Conservation (phyloP, 306 rosid genomes). For the Cicer chorassanicum region DNA sequence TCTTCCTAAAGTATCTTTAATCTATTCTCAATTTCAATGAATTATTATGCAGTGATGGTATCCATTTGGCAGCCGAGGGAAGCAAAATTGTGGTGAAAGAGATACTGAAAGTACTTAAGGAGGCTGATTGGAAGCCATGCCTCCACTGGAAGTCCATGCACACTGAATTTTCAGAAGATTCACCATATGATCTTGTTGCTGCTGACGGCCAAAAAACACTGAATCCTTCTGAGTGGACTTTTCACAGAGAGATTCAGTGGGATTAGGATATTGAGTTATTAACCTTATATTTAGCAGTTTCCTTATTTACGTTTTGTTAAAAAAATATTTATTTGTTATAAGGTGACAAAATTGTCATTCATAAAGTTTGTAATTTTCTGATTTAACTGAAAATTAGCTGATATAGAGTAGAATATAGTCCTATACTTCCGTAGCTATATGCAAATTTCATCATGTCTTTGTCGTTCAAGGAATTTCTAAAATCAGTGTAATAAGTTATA, state of each 20-base stretch:
- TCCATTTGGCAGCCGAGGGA: constrained; percentile 92
- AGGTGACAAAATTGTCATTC: constrained; percentile 33
- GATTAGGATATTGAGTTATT: constrained; percentile 52
- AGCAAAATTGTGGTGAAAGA: constrained; percentile 84
- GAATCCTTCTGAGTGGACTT: constrained; percentile 87
- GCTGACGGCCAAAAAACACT: constrained; percentile 78
- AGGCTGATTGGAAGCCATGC: constrained; percentile 87
- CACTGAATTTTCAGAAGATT: constrained; percentile 83
- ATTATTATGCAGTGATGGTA: constrained; percentile 71
- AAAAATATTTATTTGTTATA: constrained; percentile 37
- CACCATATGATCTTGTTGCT: constrained; percentile 81
- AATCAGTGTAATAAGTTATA: constrained; percentile 8
- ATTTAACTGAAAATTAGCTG: constrained; percentile 8
- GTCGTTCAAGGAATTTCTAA: neutral
- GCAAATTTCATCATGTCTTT: constrained; percentile 16
- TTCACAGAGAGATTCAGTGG: constrained; percentile 73
- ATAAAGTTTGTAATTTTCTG: constrained; percentile 18
- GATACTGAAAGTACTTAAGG: constrained; percentile 77
- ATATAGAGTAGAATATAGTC: constrained; percentile 32
- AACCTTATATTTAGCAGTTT: constrained; percentile 15
- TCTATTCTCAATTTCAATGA: neutral
- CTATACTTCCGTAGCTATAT: constrained; percentile 1
- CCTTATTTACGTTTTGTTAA: neutral
- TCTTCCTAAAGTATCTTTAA: neutral
- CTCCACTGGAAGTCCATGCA: constrained; percentile 85